Evolutionary conservation across 1,139 yeast species (phyloP).

Genomic region (Chernovozyma sophiae-reginae): DNA sequence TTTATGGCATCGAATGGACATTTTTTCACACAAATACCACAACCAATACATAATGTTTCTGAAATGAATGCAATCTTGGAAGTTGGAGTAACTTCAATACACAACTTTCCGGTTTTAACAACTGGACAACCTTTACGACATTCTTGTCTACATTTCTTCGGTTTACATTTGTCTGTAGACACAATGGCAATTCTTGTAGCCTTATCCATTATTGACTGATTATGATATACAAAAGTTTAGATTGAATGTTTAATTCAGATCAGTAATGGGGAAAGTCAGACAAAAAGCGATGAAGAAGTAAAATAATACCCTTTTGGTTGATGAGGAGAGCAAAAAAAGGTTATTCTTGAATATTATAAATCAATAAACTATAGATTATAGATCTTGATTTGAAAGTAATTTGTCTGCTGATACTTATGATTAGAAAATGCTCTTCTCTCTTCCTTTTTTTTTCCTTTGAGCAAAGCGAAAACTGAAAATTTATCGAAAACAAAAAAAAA

Average conservation of each 20-base stretch:
- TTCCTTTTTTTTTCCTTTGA: neutral
- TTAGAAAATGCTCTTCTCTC: neutral
- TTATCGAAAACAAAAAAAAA: slow-evolving; percentile 1
- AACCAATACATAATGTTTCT: slow-evolving; percentile 95
- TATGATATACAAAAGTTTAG: too few relatives aligned
- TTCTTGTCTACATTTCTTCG: slow-evolving; percentile 97
- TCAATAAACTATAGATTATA: too few relatives aligned
- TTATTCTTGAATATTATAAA: too few relatives aligned
- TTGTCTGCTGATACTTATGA: too few relatives aligned
- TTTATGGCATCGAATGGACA: slow-evolving; percentile 97
- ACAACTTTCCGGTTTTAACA: slow-evolving; percentile 92
- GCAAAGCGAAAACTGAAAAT: neutral
- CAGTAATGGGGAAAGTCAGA: too few relatives aligned
- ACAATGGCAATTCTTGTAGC: slow-evolving; percentile 92
- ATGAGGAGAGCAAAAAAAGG: too few relatives aligned
- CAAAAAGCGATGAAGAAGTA: too few relatives aligned
- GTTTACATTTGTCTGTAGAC: slow-evolving; percentile 90
- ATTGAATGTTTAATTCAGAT: too few relatives aligned
- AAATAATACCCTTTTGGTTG: too few relatives aligned
- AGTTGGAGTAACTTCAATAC: slow-evolving; percentile 92
- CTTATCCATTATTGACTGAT: slow-evolving; percentile 44
- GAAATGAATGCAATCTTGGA: slow-evolving; percentile 93
- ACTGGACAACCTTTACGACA: slow-evolving; percentile 97
- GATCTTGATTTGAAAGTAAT: too few relatives aligned
- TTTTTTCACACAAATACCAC: slow-evolving; percentile 98